phyloP scores from a whole-genome alignment of 116 monocot genomes.

The Zostera marina region DNA sequence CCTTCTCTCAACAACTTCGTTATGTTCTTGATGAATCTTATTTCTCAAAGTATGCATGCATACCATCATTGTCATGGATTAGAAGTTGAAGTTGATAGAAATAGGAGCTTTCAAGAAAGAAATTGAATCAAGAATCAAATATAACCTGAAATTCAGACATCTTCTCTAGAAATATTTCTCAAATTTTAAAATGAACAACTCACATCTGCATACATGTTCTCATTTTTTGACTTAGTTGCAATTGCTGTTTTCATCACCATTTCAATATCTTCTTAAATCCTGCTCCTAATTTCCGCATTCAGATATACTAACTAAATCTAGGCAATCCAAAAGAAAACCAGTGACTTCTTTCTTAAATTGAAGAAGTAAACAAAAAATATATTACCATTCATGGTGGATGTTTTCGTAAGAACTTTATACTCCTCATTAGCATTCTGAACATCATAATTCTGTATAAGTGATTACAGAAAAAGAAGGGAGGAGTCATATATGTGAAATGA shows the following conservation, averaged over 20 bases:
- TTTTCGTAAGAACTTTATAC: conserved; percentile 78
- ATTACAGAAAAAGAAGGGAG: background rate
- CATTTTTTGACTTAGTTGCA: conserved; percentile 64
- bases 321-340: background rate
- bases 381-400: conserved; percentile 74
- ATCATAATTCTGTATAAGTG: background rate
- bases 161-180: conserved; percentile 71
- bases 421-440: conserved; percentile 84
- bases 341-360: background rate
- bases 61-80: background rate
- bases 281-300: conserved; percentile 68
- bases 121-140: background rate
- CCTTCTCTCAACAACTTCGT: conserved; percentile 94
- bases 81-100: background rate
- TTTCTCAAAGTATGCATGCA: conserved; percentile 62
- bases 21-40: conserved; percentile 70
- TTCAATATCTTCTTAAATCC: conserved; percentile 97
- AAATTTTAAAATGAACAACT: background rate
- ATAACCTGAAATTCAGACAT: conserved; percentile 92
- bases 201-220: conserved; percentile 93
- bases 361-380: background rate
- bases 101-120: background rate
- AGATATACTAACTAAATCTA: background rate
- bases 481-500: background rate
- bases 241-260: conserved; percentile 83